These are phyloP conservation scores for Stagonosporopsis chrysanthemi DNA, from an alignment of 2,329 filamentous ascomycete genomes.

Conservation along the genomic window DNA sequence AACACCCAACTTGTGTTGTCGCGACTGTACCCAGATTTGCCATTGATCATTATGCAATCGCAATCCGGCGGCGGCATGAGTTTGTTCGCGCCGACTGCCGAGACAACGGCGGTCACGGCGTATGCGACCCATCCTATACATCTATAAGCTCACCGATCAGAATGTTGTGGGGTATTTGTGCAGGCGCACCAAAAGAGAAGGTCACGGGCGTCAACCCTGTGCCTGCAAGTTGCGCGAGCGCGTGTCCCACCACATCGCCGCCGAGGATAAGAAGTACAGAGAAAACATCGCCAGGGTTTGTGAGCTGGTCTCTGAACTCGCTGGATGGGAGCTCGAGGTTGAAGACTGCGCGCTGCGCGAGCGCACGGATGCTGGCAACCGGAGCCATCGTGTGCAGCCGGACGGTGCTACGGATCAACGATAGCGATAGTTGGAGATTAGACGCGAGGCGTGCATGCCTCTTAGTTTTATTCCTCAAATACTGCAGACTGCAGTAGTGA, in stretches of 20 bases:
- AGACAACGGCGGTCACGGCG: constrained; percentile 18
- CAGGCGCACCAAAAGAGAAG: constrained; percentile 31
- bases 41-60: constrained; percentile 22
- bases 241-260: constrained; percentile 20
- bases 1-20: constrained; percentile 26
- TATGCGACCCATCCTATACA: constrained; percentile 28
- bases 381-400: no score
- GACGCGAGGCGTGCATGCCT: no score
- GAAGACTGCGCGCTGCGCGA: no score
- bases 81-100: constrained; percentile 23
- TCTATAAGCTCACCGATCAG: no score
- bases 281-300: constrained; percentile 9
- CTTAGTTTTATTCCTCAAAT: no score
- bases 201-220: constrained; percentile 26
- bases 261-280: constrained; percentile 23
- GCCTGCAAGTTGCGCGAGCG: constrained; percentile 30
- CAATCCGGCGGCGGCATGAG: constrained; percentile 26
- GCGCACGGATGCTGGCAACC: no score
- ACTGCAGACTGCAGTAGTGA: no score
- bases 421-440: no score
- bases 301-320: no score
- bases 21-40: constrained; percentile 7
- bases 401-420: no score
- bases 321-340: no score
- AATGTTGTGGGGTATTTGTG: no score